These are phyloP conservation scores for Choiromyces venosus DNA, from an alignment of 495 filamentous ascomycete genomes.

Conservation along the genomic window DNA sequence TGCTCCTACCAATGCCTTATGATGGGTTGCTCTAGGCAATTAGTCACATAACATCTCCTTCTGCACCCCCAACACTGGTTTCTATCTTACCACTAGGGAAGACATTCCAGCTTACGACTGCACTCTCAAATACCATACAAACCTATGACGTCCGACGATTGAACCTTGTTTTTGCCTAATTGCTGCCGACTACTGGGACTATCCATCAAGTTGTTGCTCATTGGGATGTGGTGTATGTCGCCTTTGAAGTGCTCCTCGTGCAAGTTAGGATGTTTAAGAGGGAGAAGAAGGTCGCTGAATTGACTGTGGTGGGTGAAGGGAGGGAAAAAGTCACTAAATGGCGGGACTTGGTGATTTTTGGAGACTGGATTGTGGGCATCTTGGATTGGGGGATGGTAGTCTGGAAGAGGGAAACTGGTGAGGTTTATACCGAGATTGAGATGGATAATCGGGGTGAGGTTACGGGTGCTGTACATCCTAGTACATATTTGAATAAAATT, in stretches of 20 bases:
- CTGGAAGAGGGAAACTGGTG: too few species aligned
- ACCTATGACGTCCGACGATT: conserved; percentile 78
- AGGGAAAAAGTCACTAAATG: too few species aligned
- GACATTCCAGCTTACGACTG: conserved; percentile 97
- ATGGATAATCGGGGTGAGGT: too few species aligned
- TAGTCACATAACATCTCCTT: conserved; percentile 73
- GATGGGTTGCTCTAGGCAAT: too few species aligned
- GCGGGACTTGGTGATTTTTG: conserved; percentile 71
- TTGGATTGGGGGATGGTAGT: too few species aligned
- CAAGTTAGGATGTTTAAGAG: conserved; percentile 90
- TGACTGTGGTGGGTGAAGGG: conserved; percentile 51
- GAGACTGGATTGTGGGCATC: too few species aligned
- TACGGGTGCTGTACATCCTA: conserved; percentile 35
- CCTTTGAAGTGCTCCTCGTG: conserved; percentile 56
- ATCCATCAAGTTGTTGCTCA: conserved; percentile 84
- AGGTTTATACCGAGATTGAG: too few species aligned
- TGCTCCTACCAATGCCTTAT: too few species aligned
- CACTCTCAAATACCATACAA: too few species aligned
- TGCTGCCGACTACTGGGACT: conserved; percentile 74
- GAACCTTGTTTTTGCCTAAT: conserved; percentile 83
- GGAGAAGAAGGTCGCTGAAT: conserved; percentile 73
- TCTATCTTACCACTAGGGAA: conserved; percentile 81
- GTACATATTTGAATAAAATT: conserved; percentile 88
- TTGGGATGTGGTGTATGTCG: too few species aligned
- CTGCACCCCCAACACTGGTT: conserved; percentile 70